A percentile compares a stretch with the other conserved stretches of the same genome.
Conservation (phyloP, 2,329 filamentous ascomycete species). For the Neopestalotiopsis clavispora region DNA sequence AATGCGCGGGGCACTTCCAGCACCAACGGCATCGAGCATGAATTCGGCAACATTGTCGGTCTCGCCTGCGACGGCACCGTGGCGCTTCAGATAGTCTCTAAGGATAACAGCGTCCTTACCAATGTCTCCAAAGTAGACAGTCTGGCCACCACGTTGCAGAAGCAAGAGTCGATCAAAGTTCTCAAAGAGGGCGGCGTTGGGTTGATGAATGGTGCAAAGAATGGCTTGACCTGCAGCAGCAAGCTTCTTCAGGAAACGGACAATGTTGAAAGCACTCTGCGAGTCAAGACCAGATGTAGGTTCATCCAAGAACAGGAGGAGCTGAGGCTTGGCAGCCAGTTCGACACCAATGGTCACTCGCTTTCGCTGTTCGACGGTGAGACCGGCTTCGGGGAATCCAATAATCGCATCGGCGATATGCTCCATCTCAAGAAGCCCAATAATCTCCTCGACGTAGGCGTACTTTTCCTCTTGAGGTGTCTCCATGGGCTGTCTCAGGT, state of each 20-base stretch:
- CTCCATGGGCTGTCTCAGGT: slow-evolving; percentile 61
- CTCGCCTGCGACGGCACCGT: slow-evolving; percentile 63
- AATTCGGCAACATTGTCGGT: slow-evolving; percentile 72
- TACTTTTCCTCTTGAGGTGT: slow-evolving; percentile 61
- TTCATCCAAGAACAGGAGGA: slow-evolving; percentile 80
- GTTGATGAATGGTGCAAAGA: slow-evolving; percentile 90
- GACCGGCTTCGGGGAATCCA: slow-evolving; percentile 68
- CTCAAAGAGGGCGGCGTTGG: slow-evolving; percentile 84
- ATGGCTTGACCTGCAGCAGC: slow-evolving; percentile 84
- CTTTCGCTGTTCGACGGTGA: slow-evolving; percentile 69
- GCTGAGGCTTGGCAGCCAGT: slow-evolving; percentile 79
- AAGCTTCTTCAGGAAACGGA: slow-evolving; percentile 78
- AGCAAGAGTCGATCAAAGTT: slow-evolving; percentile 85
- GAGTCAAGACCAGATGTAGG: slow-evolving; percentile 77
- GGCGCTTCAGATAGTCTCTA: slow-evolving; percentile 64
- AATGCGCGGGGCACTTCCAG: slow-evolving; percentile 73
- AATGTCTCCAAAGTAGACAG: slow-evolving; percentile 87
- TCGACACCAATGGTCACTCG: slow-evolving; percentile 93
- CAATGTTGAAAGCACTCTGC: slow-evolving; percentile 77
- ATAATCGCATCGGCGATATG: slow-evolving; percentile 63
- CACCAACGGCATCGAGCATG: slow-evolving; percentile 85
- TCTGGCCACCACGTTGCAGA: slow-evolving; percentile 77
- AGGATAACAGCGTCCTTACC: slow-evolving; percentile 75
- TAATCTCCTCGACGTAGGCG: slow-evolving; percentile 65
- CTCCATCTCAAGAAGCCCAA: slow-evolving; percentile 63